Conservation (phyloP, 805 yeast species). For the Huiozyma naganishii region DNA sequence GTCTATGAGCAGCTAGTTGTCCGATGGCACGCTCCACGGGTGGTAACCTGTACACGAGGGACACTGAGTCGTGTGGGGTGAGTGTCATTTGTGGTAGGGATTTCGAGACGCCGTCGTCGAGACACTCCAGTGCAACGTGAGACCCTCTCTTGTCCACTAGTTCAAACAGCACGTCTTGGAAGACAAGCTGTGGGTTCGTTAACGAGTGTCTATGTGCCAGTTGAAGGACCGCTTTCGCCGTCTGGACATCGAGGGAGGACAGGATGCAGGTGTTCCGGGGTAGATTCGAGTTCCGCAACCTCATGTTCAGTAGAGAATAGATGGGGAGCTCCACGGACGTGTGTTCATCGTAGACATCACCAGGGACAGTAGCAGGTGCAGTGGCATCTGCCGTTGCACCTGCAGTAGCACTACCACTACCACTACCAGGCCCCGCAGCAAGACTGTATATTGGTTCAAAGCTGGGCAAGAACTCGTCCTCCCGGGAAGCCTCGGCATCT, state of each 20-base stretch:
- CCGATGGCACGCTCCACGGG: neutral
- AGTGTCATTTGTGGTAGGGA: neutral
- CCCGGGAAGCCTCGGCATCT: neutral
- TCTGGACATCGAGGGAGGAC: slow-evolving; percentile 27
- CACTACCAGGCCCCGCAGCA: no score
- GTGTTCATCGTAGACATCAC: neutral
- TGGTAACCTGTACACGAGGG: slow-evolving; percentile 21
- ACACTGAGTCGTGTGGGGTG: slow-evolving; percentile 17
- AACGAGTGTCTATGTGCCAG: slow-evolving; percentile 6
- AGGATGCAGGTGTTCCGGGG: slow-evolving; percentile 14
- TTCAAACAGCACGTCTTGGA: slow-evolving; percentile 13
- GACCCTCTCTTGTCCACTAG: slow-evolving; percentile 12
- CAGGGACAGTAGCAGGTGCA: neutral
- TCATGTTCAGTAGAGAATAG: slow-evolving; percentile 23
- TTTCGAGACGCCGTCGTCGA: slow-evolving; percentile 4
- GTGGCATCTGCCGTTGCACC: no score
- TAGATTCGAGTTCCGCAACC: slow-evolving; percentile 21
- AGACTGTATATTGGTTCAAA: slow-evolving; percentile 17
- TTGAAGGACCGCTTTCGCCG: slow-evolving; percentile 18
- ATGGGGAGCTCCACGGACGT: slow-evolving; percentile 11
- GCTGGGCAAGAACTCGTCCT: slow-evolving; percentile 14
- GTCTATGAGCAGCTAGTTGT: slow-evolving; percentile 6
- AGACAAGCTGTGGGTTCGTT: slow-evolving; percentile 2
- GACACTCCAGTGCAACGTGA: slow-evolving; percentile 14
- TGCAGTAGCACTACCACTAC: no score